Base-by-base conservation (phyloP, 352 stramenopile species). In the Thalassiosira livingstoniorum region DNA sequence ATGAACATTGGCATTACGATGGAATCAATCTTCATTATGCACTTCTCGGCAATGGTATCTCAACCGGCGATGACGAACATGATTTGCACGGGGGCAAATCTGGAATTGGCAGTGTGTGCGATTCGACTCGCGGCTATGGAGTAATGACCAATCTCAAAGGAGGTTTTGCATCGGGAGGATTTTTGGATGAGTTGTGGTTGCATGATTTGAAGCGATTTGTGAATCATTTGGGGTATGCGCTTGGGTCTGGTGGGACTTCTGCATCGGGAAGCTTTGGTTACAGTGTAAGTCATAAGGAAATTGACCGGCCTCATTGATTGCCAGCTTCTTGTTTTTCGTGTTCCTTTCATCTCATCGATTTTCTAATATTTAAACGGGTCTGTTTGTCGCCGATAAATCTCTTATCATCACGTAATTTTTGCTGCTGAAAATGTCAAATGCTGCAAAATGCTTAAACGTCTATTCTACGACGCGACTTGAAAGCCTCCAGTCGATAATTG, bases 161-260 rank as follows among this genome's bases (percentile, higher is more conserved):
- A 10, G 47, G 27, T 23, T 15, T 27, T 15, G 27, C 21, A 10
- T 18, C 10, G 10, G 21, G 11, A 29, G n/a, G n/a, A n/a, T n/a
- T n/a, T n/a, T 58, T 58, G 21, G 47, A 58, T n/a, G 47, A 58
- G 27, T n/a, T 11, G n/a, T 58, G 47, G 47, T 58, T 58, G 47
- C 21, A 25, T 11, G 47, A 58, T 58, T 58, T 58, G 47, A 58
- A 27, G 21, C 4, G 21, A 58, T 27, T 58, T 11, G 11, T 58
- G n/a, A 58, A 25, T 11, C 47, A 29, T 4, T 29, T 58, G 4
- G 47, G 47, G 47, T 58, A 27, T 29, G 47, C 27, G n/a, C n/a
- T n/a, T n/a, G n/a, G n/a, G n/a, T 58, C 47, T 10, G 47, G 47
- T 29, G 5, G 27, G 21, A 27, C 47, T 7, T n/a, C 21, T 27